Percentiles rank a stretch among this genome's conserved stretches.
Conservation (phyloP, 1,284 basidiomycete genomes). For the Xerocomus amazonicus region DNA sequence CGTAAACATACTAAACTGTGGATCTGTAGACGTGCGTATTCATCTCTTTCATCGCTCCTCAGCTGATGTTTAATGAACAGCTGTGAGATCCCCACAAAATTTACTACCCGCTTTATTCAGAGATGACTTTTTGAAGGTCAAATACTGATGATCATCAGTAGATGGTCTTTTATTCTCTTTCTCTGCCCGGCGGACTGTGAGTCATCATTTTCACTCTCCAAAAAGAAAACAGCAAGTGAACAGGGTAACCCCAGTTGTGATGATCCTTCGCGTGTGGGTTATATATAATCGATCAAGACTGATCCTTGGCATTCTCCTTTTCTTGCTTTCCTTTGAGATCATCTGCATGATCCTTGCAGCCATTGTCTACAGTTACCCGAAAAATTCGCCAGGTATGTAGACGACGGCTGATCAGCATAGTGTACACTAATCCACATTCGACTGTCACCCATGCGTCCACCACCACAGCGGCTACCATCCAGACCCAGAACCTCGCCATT, state of each 20-base stretch:
- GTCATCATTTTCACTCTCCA: not conserved
- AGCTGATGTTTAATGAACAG: not conserved
- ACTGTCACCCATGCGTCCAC: not conserved
- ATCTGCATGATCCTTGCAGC: not conserved
- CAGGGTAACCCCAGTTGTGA: slow-evolving; percentile 2
- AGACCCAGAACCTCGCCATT: not conserved
- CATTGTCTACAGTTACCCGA: not conserved
- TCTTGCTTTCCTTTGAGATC: slow-evolving; percentile 5
- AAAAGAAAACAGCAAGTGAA: no score
- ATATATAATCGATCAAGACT: slow-evolving; percentile 10
- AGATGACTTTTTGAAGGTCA: not conserved
- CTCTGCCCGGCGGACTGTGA: slow-evolving; percentile 13
- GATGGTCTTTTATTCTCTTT: slow-evolving; percentile 8
- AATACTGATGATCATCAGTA: not conserved
- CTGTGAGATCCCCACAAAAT: slow-evolving; percentile 1
- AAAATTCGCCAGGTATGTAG: not conserved
- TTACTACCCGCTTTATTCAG: not conserved
- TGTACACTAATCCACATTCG: not conserved
- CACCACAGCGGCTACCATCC: not conserved
- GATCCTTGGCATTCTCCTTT: not conserved
- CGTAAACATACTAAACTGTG: not conserved
- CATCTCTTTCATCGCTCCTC: not conserved
- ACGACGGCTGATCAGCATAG: not conserved
- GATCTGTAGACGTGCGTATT: not conserved
- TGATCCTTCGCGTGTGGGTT: slow-evolving; percentile 14